Evolutionary conservation across 331 rosid species (phyloP).

Genomic region (Arachis monticola): DNA sequence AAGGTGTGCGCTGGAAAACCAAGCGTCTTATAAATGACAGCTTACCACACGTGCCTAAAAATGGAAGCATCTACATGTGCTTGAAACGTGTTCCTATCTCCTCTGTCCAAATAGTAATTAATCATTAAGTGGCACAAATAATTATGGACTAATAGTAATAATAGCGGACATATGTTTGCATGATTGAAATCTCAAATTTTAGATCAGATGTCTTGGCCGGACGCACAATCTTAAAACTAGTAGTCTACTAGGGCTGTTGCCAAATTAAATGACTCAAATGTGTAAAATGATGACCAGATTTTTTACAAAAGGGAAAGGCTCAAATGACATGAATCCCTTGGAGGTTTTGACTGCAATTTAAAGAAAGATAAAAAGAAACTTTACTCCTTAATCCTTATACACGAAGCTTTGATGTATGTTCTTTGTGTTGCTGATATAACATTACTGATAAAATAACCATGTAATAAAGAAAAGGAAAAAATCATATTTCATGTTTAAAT

Average conservation of each 20-base stretch:
- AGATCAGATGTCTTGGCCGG: too few species aligned
- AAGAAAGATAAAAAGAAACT: neutral
- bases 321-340: constrained; percentile 22
- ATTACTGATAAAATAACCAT: constrained; percentile 25
- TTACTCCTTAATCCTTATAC: too few species aligned
- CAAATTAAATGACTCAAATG: neutral
- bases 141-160: too few species aligned
- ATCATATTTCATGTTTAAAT: too few species aligned
- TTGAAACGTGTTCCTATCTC: neutral
- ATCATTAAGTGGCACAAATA: too few species aligned
- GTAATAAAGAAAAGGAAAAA: too few species aligned
- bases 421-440: too few species aligned
- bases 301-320: constrained; percentile 26
- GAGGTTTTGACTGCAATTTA: constrained; percentile 33
- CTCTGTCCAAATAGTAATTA: neutral
- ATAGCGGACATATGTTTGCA: too few species aligned
- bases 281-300: neutral
- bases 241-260: neutral
- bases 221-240: too few species aligned
- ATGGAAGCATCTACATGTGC: neutral
- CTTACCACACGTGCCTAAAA: neutral
- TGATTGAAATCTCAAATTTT: too few species aligned
- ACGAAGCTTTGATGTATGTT: too few species aligned
- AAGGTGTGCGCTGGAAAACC: neutral
- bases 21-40: constrained; percentile 9